Conservation (phyloP, 495 filamentous ascomycete genomes). For the Penicillium pancosmium region DNA sequence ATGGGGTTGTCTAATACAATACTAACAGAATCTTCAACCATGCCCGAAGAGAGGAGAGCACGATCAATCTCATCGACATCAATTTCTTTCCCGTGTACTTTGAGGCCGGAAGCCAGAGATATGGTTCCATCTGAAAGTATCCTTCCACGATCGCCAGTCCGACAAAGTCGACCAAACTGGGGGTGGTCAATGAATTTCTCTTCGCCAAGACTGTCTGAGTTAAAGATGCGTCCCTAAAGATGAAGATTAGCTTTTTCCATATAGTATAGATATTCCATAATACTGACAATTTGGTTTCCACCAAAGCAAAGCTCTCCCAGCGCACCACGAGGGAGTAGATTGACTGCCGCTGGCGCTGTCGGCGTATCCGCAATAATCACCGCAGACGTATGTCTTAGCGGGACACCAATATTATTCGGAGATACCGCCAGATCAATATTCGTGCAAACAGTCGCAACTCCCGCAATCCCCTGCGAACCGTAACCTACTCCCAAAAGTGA, state of each 20-base stretch:
- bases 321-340: conserved; percentile 62
- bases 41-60: conserved; percentile 44
- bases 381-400: conserved; percentile 69
- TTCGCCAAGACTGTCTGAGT: not conserved
- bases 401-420: conserved; percentile 63
- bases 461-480: conserved; percentile 54
- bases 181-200: conserved; percentile 68
- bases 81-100: conserved; percentile 66
- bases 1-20: conserved; percentile 42
- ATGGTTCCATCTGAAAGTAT: conserved; percentile 70
- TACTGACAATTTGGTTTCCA: conserved; percentile 69
- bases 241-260: not conserved
- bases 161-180: conserved; percentile 66
- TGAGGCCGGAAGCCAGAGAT: conserved; percentile 60
- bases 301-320: conserved; percentile 82
- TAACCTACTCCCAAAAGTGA: conserved; percentile 51
- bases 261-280: not conserved
- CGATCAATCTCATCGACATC: conserved; percentile 69
- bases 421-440: conserved; percentile 42
- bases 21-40: conserved; percentile 56
- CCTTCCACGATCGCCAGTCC: conserved; percentile 71
- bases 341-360: conserved; percentile 24
- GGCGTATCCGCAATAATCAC: conserved; percentile 57
- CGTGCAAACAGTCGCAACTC: conserved; percentile 77
- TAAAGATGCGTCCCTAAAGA: not conserved